Base-by-base conservation (phyloP, 202 grass and related monocot genomes). In the Brachypodium distachyon region DNA sequence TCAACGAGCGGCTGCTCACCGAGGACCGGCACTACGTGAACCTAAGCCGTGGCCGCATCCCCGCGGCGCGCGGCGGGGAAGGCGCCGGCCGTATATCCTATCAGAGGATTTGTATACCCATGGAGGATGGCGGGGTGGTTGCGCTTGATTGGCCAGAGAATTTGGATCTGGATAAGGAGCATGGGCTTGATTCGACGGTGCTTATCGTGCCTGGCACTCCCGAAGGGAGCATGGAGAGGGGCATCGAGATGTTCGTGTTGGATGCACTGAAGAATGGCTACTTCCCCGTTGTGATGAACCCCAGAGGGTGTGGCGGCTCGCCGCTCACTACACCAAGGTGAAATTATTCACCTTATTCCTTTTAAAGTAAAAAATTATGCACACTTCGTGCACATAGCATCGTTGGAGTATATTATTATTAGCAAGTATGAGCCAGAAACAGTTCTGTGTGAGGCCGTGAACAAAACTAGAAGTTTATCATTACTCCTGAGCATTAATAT, bases 211-310 rank as follows among this genome's bases (percentile, higher is more conserved):
- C 95, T 0, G 95, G 91, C 16, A 90, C 87, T 0, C 51, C 79
- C 0, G 84, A 88, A 38, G 95, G 95, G 55, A 92, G 95, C 89
- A 92, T 88, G 95, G 87, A 86, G 46, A 85, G 53, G 16, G 83
- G 54, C 70, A 51, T 94, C 50, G 82, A 80, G 64, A 37, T 61
- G 40, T 98, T 97, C 62, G 82, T 94, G 66, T 41, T 88, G 47
- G 91, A 88, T 46, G 89, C 89, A 0, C 76, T 98, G 65, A 84
- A 79, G 74, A 90, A 87, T 61, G 95, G 95, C 0, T 98, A 88
- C 55, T 98, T 98, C 37, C 91, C 95, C 32, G 71, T 98, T 44
- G 95, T 98, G 47, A 87, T 98, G 89, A 98, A 98, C 19, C 91
- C 95, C 55, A 87, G 95, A 81, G 95, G 95, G 3, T 98, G 95